These are phyloP conservation scores for Chlorella sorokiniana DNA, from an alignment of 139 green algal genomes.

Conservation along the genomic window DNA sequence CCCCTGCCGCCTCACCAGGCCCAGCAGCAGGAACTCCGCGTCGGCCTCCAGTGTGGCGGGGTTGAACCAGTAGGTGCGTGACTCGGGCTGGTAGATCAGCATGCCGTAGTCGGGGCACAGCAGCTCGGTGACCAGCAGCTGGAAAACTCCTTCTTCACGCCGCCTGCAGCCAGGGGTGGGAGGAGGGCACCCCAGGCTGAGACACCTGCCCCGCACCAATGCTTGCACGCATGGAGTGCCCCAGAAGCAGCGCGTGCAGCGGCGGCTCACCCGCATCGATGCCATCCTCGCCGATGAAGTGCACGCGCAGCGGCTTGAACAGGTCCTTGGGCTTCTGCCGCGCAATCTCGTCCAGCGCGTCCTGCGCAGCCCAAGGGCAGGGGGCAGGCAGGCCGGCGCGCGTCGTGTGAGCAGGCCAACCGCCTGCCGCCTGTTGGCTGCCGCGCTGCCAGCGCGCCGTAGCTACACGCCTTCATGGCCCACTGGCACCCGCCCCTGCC, in stretches of 20 bases:
- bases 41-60: constrained; percentile 65
- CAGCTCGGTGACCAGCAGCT: constrained; percentile 88
- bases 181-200: neutral
- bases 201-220: neutral
- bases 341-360: constrained; percentile 87
- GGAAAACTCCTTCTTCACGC: constrained; percentile 97
- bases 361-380: constrained; percentile 38
- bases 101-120: constrained; percentile 90
- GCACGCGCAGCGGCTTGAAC: constrained; percentile 92
- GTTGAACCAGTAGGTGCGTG: constrained; percentile 89
- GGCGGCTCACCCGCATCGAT: constrained; percentile 80
- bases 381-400: neutral
- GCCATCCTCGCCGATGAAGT: constrained; percentile 96
- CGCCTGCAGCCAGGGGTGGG: constrained; percentile 53
- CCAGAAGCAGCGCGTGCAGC: neutral
- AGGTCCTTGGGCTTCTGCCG: constrained; percentile 81
- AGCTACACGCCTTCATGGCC: neutral
- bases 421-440: too few species aligned
- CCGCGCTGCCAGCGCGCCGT: too few species aligned
- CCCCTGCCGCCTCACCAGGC: constrained; percentile 45
- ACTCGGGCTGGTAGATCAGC: constrained; percentile 77
- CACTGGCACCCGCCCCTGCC: too few species aligned
- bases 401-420: neutral
- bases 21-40: constrained; percentile 85
- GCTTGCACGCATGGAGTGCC: neutral